These are phyloP conservation scores for Asterophora parasitica DNA, from an alignment of 768 basidiomycete species.

Conservation along the genomic window DNA sequence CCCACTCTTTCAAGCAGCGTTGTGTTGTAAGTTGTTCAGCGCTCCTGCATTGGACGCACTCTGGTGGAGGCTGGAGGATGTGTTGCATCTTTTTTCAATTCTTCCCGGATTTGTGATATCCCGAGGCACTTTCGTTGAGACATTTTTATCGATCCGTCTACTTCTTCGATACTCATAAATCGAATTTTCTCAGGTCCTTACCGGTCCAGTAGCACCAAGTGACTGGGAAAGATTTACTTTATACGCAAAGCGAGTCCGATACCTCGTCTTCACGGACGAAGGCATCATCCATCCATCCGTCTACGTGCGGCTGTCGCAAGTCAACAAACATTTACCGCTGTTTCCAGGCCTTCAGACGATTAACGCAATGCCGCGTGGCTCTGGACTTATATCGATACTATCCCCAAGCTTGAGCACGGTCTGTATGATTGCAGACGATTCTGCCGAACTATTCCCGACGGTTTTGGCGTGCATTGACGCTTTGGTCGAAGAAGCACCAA, in stretches of 20 bases:
- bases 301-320: constrained; percentile 5
- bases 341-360: constrained; percentile 1
- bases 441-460: background rate
- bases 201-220: constrained; percentile 1
- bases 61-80: constrained; percentile 8
- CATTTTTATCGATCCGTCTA: background rate
- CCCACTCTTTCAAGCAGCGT: constrained; percentile 4
- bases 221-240: constrained; percentile 5
- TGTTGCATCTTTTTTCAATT: constrained; percentile 3
- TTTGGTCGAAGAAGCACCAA: background rate
- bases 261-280: constrained; percentile 3
- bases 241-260: constrained; percentile 7
- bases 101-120: constrained; percentile 4
- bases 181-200: constrained; percentile 1
- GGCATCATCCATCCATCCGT: constrained; percentile 6
- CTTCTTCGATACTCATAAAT: background rate
- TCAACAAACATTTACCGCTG: constrained; percentile 2
- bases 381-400: constrained; percentile 7
- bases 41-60: constrained; percentile 7
- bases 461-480: constrained; percentile 4
- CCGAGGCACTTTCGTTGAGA: background rate
- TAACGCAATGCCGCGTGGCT: constrained; percentile 1
- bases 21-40: constrained; percentile 5
- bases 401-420: background rate
- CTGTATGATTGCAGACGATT: background rate